These are phyloP conservation scores for Naumovozyma baii DNA, from an alignment of 805 yeast species.

Conservation along the genomic window DNA sequence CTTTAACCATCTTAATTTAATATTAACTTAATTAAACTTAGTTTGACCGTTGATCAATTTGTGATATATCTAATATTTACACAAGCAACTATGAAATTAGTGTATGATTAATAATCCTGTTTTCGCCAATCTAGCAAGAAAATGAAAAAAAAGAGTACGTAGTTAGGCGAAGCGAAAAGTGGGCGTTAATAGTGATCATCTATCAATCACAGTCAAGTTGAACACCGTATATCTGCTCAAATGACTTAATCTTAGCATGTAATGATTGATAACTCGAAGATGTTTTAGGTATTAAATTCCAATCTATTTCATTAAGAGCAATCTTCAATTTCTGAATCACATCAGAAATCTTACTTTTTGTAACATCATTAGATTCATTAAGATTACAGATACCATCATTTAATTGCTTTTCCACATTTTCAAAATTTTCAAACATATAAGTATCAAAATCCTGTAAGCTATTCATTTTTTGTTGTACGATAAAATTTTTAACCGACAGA, in stretches of 20 bases:
- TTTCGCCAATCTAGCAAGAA: too few species aligned
- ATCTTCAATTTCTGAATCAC: conserved; percentile 10
- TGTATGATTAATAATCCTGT: too few species aligned
- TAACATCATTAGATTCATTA: conserved; percentile 3
- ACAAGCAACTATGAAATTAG: too few species aligned
- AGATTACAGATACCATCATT: conserved; percentile 8
- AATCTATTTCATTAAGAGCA: conserved; percentile 13
- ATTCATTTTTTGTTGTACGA: conserved; percentile 21
- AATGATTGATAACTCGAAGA: too few species aligned
- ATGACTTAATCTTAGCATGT: background rate
- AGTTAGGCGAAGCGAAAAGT: too few species aligned
- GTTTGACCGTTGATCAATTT: too few species aligned
- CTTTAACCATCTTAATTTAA: conserved; percentile 29
- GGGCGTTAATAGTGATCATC: too few species aligned
- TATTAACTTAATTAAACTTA: too few species aligned
- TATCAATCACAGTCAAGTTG: too few species aligned
- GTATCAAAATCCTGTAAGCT: conserved; percentile 14
- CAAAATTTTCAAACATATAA: conserved; percentile 16
- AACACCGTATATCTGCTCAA: background rate
- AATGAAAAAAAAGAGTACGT: too few species aligned
- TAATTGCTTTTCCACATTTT: conserved; percentile 9
- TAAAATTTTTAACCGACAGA: conserved; percentile 21
- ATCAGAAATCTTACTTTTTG: conserved; percentile 10
- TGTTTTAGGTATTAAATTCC: conserved; percentile 14
- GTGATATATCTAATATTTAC: too few species aligned